These are phyloP conservation scores for Chimonanthus salicifolius DNA, from an alignment of 164 flowering plant genomes.

Conservation along the genomic window DNA sequence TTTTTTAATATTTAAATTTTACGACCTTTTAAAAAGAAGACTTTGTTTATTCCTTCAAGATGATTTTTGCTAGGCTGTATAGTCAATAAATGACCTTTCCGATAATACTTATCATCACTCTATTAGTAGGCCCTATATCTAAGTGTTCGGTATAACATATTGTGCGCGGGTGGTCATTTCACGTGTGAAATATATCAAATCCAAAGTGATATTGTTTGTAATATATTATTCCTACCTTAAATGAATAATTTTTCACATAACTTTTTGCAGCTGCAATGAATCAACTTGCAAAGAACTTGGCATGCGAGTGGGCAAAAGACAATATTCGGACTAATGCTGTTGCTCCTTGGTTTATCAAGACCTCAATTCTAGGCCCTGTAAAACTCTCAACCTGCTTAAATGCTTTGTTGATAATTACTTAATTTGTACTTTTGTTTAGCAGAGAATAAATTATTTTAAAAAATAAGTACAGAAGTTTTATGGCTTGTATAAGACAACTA, in stretches of 20 bases:
- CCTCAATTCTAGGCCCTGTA: conserved; percentile 59
- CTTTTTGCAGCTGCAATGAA: conserved; percentile 59
- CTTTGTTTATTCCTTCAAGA: too few relatives aligned
- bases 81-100: not conserved
- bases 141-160: too few relatives aligned
- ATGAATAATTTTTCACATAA: not conserved
- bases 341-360: conserved; percentile 67
- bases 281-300: conserved; percentile 63
- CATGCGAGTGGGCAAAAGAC: conserved; percentile 92
- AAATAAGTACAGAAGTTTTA: too few relatives aligned
- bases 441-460: too few relatives aligned
- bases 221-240: not conserved
- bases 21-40: too few relatives aligned
- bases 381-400: not conserved
- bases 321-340: conserved; percentile 58
- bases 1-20: too few relatives aligned
- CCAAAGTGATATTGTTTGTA: not conserved
- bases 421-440: too few relatives aligned
- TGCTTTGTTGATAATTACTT: not conserved
- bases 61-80: too few relatives aligned
- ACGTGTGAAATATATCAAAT: too few relatives aligned
- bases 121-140: not conserved
- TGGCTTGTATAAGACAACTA: too few relatives aligned
- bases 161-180: not conserved
- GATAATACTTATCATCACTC: not conserved